phyloP scores from a whole-genome alignment of 208 protist genomes.

The Trypanosoma grayi region DNA sequence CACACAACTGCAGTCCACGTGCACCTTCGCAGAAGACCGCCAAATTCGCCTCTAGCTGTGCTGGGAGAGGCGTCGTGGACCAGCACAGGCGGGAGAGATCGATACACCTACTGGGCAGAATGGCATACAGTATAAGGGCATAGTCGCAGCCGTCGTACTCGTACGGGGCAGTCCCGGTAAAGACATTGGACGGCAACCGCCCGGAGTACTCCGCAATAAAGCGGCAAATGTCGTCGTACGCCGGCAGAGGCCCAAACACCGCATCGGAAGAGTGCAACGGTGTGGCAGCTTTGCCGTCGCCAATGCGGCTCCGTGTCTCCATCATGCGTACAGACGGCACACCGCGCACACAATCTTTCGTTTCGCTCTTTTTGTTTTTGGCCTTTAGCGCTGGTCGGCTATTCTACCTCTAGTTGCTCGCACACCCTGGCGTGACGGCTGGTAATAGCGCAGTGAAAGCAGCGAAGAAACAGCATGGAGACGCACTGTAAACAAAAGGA shows the following conservation, averaged over 20 bases:
- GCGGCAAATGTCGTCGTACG: constrained; percentile 30
- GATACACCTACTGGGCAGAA: constrained; percentile 51
- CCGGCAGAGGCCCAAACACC: constrained; percentile 12
- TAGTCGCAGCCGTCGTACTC: constrained; percentile 75
- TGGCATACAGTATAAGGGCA: constrained; percentile 55
- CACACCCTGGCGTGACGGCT: too few relatives aligned
- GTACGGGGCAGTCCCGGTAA: constrained; percentile 35
- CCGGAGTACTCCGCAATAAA: constrained; percentile 51
- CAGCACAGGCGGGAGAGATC: constrained; percentile 56
- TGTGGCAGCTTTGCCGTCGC: neutral
- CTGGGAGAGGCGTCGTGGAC: constrained; percentile 40
- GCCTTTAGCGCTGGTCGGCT: too few relatives aligned
- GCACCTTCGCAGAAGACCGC: constrained; percentile 54
- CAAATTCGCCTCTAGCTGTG: constrained; percentile 60
- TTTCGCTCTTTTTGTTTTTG: neutral
- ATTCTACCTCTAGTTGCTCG: too few relatives aligned
- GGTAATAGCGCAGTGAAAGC: neutral
- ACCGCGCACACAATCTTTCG: neutral
- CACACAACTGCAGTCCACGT: constrained; percentile 30
- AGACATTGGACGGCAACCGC: constrained; percentile 19
- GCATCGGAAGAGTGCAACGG: neutral
- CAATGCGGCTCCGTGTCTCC: neutral
- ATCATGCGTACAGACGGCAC: neutral
- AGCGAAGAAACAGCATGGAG: neutral
- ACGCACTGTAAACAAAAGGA: neutral